These are phyloP conservation scores for Metschnikowia borealis DNA, from an alignment of 805 yeast species.

Conservation along the genomic window DNA sequence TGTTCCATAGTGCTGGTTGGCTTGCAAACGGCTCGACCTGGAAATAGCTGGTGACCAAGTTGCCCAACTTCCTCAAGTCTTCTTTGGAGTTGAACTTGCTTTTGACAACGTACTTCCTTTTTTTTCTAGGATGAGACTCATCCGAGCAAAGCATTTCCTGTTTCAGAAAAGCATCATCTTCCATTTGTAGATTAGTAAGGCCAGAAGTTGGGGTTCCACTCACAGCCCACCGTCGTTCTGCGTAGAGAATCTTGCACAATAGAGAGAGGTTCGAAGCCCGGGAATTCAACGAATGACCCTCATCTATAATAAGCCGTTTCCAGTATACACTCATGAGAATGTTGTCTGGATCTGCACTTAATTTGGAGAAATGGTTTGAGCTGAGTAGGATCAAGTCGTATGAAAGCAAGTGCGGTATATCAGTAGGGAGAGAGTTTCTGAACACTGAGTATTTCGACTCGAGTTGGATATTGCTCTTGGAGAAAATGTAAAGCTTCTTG, in stretches of 20 bases:
- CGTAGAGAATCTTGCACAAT: slow-evolving; percentile 44
- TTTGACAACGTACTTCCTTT: slow-evolving; percentile 43
- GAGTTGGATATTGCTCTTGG: slow-evolving; percentile 11
- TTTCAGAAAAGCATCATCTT: slow-evolving; percentile 8
- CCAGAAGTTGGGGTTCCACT: slow-evolving; percentile 78
- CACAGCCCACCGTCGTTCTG: slow-evolving; percentile 70
- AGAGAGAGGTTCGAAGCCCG: slow-evolving; percentile 47
- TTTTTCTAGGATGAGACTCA: slow-evolving; percentile 10
- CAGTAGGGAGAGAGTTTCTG: slow-evolving; percentile 19
- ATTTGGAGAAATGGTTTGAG: slow-evolving; percentile 39
- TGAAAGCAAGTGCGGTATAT: slow-evolving; percentile 32
- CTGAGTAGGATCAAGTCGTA: slow-evolving; percentile 55
- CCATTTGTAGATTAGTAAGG: slow-evolving; percentile 53
- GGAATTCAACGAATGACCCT: slow-evolving; percentile 64
- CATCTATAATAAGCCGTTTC: slow-evolving; percentile 72
- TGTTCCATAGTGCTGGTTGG: slow-evolving; percentile 45
- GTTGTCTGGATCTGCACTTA: slow-evolving; percentile 23
- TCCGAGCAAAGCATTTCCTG: slow-evolving; percentile 4
- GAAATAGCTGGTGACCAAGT: slow-evolving; percentile 49
- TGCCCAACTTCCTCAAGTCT: slow-evolving; percentile 53
- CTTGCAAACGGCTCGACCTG: slow-evolving; percentile 56
- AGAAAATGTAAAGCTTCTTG: slow-evolving; percentile 29
- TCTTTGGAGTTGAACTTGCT: slow-evolving; percentile 48
- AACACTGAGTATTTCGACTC: slow-evolving; percentile 11
- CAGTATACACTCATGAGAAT: slow-evolving; percentile 46